Evolutionary conservation across 495 filamentous ascomycete genomes (phyloP).

Genomic region (Haplographium delicatum): DNA sequence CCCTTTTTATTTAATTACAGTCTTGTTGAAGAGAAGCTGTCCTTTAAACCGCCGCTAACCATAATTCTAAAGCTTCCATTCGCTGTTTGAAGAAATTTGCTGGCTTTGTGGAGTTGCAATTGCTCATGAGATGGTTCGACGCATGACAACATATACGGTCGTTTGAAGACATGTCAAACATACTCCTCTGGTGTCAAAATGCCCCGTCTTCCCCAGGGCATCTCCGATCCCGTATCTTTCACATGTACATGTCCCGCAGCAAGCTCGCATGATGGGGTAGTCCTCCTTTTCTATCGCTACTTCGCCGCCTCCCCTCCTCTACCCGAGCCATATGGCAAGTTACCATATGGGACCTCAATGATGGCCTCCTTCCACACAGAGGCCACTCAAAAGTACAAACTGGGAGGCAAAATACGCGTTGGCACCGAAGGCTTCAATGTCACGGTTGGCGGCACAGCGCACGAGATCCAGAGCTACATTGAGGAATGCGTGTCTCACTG

Average conservation of each 20-base stretch:
- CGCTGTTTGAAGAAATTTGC: too few species aligned
- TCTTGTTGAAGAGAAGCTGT: too few species aligned
- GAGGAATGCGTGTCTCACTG: constrained; percentile 17
- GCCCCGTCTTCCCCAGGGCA: constrained; percentile 11
- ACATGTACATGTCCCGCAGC: constrained; percentile 22
- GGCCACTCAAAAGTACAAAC: constrained; percentile 1
- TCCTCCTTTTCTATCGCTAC: constrained; percentile 28
- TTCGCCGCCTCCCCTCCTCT: constrained; percentile 8
- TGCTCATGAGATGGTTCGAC: too few species aligned
- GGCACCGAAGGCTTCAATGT: constrained; percentile 26
- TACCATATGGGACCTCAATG: neutral
- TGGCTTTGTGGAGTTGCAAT: too few species aligned
- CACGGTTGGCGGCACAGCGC: constrained; percentile 22
- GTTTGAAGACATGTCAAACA: neutral
- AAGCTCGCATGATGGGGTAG: constrained; percentile 6
- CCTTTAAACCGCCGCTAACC: too few species aligned
- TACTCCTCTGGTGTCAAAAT: neutral
- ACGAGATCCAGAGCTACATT: constrained; percentile 19
- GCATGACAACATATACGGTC: too few species aligned
- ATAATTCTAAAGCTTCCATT: too few species aligned
- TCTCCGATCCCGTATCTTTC: constrained; percentile 24
- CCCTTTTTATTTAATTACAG: too few species aligned
- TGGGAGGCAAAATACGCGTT: constrained; percentile 24
- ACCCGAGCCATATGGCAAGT: neutral
- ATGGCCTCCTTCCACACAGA: constrained; percentile 16